Evolutionary conservation across 1,139 yeast genomes (phyloP), one percentile per base, ranked within the genome.

Genomic region (Protomyces macrosporus): DNA sequence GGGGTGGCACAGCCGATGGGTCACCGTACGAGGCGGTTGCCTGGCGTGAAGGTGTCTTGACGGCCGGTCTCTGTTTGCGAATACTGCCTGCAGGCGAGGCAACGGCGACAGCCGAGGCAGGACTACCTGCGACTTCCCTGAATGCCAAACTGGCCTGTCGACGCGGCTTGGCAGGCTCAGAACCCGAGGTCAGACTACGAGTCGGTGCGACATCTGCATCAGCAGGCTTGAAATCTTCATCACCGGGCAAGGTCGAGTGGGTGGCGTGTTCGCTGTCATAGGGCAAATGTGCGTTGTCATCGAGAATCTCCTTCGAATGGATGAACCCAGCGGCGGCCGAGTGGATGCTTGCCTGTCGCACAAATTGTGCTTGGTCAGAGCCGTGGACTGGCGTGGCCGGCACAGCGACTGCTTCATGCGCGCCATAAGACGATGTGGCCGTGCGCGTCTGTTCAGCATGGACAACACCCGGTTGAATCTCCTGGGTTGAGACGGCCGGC

Each of bases 11-110:
- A 35, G 53, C 53, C 4, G 39, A 33, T 9, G 34, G 55, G 16
- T 58, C 56, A 2, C 62, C 62, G 42, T 58, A 58, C 36, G 62
- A 51, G 10, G 62, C 62, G 10, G 62, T 58, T n/a, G 62, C 56
- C 33, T 58, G 53, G 23, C 62, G 32, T 14, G 62, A 58, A 9
- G 62, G 62, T 6, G 53, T 45, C 45, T 52, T 58, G 23, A 40
- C 14, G 9, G 30, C 48, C 6, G 45, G 56, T 7, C 62, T 23
- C 9, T 52, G 39, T n/a, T 34, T 33, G 16, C 56, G 39, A 12
- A n/a, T n/a, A 9, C 35, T 14, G 3, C 32, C 6, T 9, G 48
- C 7, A 42, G 48, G 23, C 32, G 48, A 42, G 0, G 52, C 12
- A 10, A 36, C 45, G 3, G 33, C 50, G 10, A 51, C 52, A 2